A percentile compares a stretch with the other conserved stretches of the same genome.
Evolutionary conservation across 345 rosid species (phyloP).

Genomic region (Gossypium arboreum): DNA sequence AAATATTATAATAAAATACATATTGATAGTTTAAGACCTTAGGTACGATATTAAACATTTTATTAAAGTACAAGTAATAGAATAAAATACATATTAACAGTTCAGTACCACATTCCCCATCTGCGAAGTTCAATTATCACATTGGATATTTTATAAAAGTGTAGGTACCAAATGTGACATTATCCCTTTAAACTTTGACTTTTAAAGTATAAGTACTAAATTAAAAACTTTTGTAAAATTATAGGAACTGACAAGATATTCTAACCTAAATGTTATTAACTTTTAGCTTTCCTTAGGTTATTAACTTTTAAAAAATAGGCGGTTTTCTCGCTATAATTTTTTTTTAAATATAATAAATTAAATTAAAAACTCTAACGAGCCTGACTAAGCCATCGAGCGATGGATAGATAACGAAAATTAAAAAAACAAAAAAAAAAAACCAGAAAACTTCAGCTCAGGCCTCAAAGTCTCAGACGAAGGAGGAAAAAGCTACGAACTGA

Average conservation of each 20-base stretch:
- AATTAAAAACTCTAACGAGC: background rate
- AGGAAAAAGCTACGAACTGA: conserved; percentile 9
- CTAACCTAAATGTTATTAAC: background rate
- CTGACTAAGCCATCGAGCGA: background rate
- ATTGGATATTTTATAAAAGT: too few species aligned
- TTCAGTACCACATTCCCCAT: too few species aligned
- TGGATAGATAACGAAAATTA: conserved; percentile 5
- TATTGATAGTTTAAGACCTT: too few species aligned
- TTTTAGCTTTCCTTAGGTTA: background rate
- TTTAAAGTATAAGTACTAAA: background rate
- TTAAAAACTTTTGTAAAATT: too few species aligned
- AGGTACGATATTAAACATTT: too few species aligned
- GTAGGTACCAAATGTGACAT: too few species aligned
- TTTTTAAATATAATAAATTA: background rate
- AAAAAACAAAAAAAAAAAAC: background rate
- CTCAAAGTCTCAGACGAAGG: conserved; percentile 1
- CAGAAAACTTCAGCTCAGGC: conserved; percentile 2
- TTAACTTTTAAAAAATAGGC: conserved; percentile 19
- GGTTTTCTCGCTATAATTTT: conserved; percentile 8
- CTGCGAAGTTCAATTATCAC: too few species aligned
- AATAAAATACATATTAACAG: too few species aligned
- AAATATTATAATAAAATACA: too few species aligned
- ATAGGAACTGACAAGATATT: too few species aligned
- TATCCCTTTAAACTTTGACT: too few species aligned
- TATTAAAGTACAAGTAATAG: too few species aligned